phyloP scores from a whole-genome alignment of 352 stramenopile species.

The Globisporangium megalacanthum region DNA sequence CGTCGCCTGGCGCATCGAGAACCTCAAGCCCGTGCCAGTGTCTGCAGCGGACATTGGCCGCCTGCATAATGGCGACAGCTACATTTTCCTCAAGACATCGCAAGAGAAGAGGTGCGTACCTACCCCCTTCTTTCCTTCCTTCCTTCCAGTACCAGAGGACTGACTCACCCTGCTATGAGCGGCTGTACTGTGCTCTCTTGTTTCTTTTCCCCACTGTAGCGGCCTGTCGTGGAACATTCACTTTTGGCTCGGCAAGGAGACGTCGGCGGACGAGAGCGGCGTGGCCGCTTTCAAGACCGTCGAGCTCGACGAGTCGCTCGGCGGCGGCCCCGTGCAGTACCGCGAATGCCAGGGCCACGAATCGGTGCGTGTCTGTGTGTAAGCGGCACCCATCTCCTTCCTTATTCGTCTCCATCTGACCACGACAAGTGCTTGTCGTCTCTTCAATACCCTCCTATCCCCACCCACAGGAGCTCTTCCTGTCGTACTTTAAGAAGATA shows the following conservation, averaged over 20 bases:
- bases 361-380: slow-evolving; percentile 25
- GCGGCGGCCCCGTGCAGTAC: slow-evolving; percentile 90
- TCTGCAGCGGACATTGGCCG: slow-evolving; percentile 60
- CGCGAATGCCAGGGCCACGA: slow-evolving; percentile 78
- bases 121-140: too few relatives aligned
- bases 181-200: background rate
- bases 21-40: slow-evolving; percentile 63
- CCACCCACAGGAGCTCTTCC: slow-evolving; percentile 73
- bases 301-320: slow-evolving; percentile 93
- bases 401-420: background rate
- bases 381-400: background rate
- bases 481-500: slow-evolving; percentile 91
- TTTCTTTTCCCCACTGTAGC: slow-evolving; percentile 8
- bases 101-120: slow-evolving; percentile 29
- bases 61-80: slow-evolving; percentile 95
- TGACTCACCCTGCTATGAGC: too few relatives aligned
- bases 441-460: background rate
- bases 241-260: slow-evolving; percentile 96
- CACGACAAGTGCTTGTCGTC: background rate
- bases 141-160: too few relatives aligned
- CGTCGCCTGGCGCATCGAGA: slow-evolving; percentile 83
- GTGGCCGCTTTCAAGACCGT: slow-evolving; percentile 96
- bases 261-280: slow-evolving; percentile 90
- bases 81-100: slow-evolving; percentile 93
- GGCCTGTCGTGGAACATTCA: slow-evolving; percentile 89